Base-by-base conservation (phyloP, 1,139 yeast species). In the Hyphopichia buzzinii region DNA sequence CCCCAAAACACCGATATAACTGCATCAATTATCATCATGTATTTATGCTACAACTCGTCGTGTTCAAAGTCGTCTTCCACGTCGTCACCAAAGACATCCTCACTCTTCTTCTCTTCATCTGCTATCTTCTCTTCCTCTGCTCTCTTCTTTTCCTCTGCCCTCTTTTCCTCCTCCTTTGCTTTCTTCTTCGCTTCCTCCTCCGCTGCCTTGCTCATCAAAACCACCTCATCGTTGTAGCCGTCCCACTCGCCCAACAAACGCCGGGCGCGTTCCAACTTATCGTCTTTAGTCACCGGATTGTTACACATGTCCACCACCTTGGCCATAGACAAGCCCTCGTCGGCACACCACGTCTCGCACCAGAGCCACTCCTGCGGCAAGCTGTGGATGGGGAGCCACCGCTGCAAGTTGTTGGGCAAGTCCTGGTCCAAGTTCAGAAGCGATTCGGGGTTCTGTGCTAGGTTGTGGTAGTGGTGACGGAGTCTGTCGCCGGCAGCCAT, bases 311-410 rank as follows among this genome's bases (percentile, higher is more conserved):
- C 96, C 46, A 87, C 83, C 16, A 90, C 84, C 53, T 80, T 84
- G 1, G 96, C 96, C 0, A 62, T 62, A 33, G 53, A 52, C 39
- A 83, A 59, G 21, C 76, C 65, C 34, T 74, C 82, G 46, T 79
- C 85, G n/a, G 80, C 68, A 54, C 96, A 86, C 96, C 96, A 88
- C 0, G 96, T 86, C 52, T 87, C 96, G 59, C 95, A 87, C 96
- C 96, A 88, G 27, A 86, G 64, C 94, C 95, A 88, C 32, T 84
- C 88, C 49, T 83, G 84, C 2, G 89, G 86, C 30, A 87, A 65
- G 16, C 94, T 82, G 51, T 67, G 74, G 17, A 88, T 88, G 31
- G 83, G 84, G 15, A 88, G 58, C 29, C 61, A 60, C 24, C 70
- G 53, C 57, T 92, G 98, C 48, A 90, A 51, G 53, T 87, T 87